A percentile compares a stretch with the other conserved stretches of the same genome.
Conservation (phyloP, 257 asterid species). For the Forsythia viridissima region DNA sequence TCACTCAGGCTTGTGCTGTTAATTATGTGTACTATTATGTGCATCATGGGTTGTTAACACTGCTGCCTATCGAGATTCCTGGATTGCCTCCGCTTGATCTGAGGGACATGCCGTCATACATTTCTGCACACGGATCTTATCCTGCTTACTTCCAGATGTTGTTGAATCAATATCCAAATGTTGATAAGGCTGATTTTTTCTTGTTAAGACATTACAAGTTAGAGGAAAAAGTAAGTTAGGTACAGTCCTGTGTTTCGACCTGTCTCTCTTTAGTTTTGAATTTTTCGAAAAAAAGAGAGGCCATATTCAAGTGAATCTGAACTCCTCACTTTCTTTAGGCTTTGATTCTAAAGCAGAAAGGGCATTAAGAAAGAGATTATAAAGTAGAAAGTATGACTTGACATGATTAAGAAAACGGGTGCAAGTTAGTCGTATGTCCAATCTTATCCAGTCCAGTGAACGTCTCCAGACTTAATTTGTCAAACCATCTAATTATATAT, state of each 20-base stretch:
- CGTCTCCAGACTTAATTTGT: background rate
- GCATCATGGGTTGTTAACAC: constrained; percentile 41
- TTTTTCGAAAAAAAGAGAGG: too few relatives aligned
- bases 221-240: constrained; percentile 50
- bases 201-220: constrained; percentile 63
- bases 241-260: too few relatives aligned
- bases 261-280: too few relatives aligned
- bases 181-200: constrained; percentile 71
- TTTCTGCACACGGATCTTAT: constrained; percentile 56
- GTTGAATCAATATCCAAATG: constrained; percentile 51
- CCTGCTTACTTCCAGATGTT: constrained; percentile 68
- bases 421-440: too few relatives aligned
- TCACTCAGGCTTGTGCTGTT: constrained; percentile 76
- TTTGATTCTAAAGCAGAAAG: background rate
- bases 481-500: background rate
- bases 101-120: constrained; percentile 64
- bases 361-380: background rate
- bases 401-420: background rate
- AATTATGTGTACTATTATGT: constrained; percentile 56
- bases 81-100: constrained; percentile 64
- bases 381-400: background rate
- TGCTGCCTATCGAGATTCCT: constrained; percentile 51
- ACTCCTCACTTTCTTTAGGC: background rate
- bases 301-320: background rate
- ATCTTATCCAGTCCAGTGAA: too few relatives aligned